Evolutionary conservation across 2,329 filamentous ascomycete genomes (phyloP), one percentile per base, ranked within the genome.

Genomic region (Boeremia lycopersici): DNA sequence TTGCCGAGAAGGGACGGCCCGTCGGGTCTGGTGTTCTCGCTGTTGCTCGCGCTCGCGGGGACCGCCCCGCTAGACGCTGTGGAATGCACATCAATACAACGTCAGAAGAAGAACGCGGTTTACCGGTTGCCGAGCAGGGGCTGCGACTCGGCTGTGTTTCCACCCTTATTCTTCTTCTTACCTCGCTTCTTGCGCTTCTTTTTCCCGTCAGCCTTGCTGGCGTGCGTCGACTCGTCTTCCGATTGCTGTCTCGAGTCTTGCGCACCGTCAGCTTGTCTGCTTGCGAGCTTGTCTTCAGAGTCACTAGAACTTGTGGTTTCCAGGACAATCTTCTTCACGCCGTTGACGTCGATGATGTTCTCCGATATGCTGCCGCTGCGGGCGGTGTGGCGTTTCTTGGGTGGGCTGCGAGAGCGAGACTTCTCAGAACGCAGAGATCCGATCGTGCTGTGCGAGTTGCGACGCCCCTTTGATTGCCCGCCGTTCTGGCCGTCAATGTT

Each of bases 321-420:
- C 25, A 93, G 79, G 1, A 93, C 84, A 39, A 91, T 84, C 75
- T 93, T 93, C 60, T 86, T 85, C 47, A 92, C 82, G 2, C 90
- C 90, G 50, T 87, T 86, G 2, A 87, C 80, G 67, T 93, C 88
- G 51, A 92, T 78, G n/a, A 90, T 79, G 57, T 89, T 90, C 74
- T 93, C 89, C 0, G 89, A 91, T 64, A 93, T 91, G 70, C 87
- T 90, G 26, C 90, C 89, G 62, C 87, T 90, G 52, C 89, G 82
- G 6, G 87, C 86, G 4, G 81, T 78, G 8, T 82, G 79, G 30
- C 77, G 77, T 60, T 74, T 65, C 51, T 69, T 71, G 9, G 63
- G 59, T 0, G 69, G 67, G 23, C 59, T 68, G 7, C 30, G 57
- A 0, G 69, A 66, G n/a, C 48, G 59, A 11, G 72, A 68, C 15